Percentiles rank a stretch among this genome's conserved stretches.
Evolutionary conservation across 345 rosid species (phyloP).

Genomic region (Eucalyptus virginea): DNA sequence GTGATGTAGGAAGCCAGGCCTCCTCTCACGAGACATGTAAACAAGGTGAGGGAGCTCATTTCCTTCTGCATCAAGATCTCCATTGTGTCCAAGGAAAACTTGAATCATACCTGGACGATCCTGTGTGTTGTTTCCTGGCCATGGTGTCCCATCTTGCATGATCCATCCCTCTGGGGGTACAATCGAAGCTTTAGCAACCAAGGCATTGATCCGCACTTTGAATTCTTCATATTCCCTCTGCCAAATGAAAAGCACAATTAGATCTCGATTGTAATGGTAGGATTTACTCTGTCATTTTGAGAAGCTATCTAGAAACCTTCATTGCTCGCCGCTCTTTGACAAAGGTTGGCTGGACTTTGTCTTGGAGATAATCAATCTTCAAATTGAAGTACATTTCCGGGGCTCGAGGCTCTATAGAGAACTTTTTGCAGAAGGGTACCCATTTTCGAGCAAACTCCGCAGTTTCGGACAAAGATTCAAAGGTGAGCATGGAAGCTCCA

Average conservation of each 20-base stretch:
- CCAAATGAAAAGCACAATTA: not conserved
- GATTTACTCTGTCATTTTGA: not conserved
- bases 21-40: conserved; percentile 84
- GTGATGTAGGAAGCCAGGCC: conserved; percentile 82
- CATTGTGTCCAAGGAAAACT: conserved; percentile 80
- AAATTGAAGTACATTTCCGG: conserved; percentile 68
- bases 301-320: conserved; percentile 46
- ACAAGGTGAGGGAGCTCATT: conserved; percentile 78
- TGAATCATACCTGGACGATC: conserved; percentile 99
- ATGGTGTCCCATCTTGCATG: conserved; percentile 98
- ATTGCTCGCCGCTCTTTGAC: conserved; percentile 94
- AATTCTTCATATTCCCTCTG: conserved; percentile 97
- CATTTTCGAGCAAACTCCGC: conserved; percentile 76
- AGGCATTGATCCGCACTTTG: conserved; percentile 82
- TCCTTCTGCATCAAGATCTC: conserved; percentile 80
- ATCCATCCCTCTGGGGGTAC: conserved; percentile 91
- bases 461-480: conserved; percentile 76
- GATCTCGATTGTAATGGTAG: not conserved
- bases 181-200: conserved; percentile 76
- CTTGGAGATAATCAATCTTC: conserved; percentile 89
- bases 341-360: conserved; percentile 92
- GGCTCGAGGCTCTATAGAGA: conserved; percentile 60
- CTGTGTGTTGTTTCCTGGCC: conserved; percentile 99
- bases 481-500: conserved; percentile 96
- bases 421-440: conserved; percentile 86